phyloP scores from a whole-genome alignment of 352 stramenopile genomes.

The Thalassiosira sp. region DNA sequence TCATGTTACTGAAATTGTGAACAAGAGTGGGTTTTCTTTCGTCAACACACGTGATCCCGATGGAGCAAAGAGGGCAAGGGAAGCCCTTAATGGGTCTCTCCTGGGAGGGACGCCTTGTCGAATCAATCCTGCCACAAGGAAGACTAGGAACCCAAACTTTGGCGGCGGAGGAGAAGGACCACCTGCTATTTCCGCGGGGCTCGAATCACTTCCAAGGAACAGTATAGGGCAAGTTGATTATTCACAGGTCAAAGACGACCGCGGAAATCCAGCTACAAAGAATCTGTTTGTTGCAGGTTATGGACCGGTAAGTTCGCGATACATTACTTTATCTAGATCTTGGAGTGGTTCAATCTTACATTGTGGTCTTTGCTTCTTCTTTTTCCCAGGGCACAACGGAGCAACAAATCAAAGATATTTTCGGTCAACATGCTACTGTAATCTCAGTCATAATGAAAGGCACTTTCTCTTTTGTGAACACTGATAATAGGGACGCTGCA shows the following conservation, averaged over 20 bases:
- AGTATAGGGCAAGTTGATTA: slow-evolving; percentile 47
- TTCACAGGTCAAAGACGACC: slow-evolving; percentile 62
- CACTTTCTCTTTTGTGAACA: slow-evolving; percentile 82
- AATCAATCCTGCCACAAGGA: slow-evolving; percentile 70
- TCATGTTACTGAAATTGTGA: slow-evolving; percentile 76
- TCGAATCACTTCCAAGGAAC: slow-evolving; percentile 40
- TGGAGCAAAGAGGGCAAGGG: slow-evolving; percentile 65
- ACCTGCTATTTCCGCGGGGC: neutral
- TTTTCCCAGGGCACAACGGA: slow-evolving; percentile 59
- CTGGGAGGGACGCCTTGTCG: slow-evolving; percentile 70
- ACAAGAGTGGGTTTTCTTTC: slow-evolving; percentile 77
- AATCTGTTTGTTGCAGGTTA: slow-evolving; percentile 83
- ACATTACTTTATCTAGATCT: slow-evolving; percentile 4
- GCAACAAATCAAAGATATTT: slow-evolving; percentile 65
- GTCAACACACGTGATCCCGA: slow-evolving; percentile 78
- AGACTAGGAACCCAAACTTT: slow-evolving; percentile 31
- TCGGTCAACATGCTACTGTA: slow-evolving; percentile 65
- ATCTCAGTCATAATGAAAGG: slow-evolving; percentile 74
- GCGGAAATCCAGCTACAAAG: slow-evolving; percentile 79
- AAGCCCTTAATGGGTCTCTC: slow-evolving; percentile 72
- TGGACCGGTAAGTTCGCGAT: slow-evolving; percentile 45
- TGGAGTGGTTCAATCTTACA: neutral
- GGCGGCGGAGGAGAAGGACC: slow-evolving; percentile 1
- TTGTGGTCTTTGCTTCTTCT: slow-evolving; percentile 3
- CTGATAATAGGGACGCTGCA: slow-evolving; percentile 56